Conservation (phyloP, 805 yeast species). For the Debaryomyces maramus region DNA sequence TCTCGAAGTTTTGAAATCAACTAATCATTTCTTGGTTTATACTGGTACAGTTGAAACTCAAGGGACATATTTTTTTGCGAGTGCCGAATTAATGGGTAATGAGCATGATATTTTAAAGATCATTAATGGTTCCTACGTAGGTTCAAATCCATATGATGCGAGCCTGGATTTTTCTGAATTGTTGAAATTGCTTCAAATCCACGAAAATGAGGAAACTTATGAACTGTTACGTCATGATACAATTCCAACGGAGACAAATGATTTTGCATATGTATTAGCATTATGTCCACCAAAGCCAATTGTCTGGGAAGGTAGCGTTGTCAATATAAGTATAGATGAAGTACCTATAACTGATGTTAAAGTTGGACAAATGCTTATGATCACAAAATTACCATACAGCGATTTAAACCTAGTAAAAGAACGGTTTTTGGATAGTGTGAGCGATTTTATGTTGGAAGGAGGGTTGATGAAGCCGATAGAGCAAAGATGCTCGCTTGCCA, state of each 20-base stretch:
- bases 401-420: constrained; percentile 55
- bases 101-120: constrained; percentile 40
- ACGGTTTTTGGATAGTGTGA: constrained; percentile 56
- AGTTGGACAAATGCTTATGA: constrained; percentile 65
- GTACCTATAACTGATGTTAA: constrained; percentile 57
- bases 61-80: constrained; percentile 81
- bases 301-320: constrained; percentile 85
- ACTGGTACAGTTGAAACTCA: constrained; percentile 70
- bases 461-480: constrained; percentile 47
- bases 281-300: constrained; percentile 80
- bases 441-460: constrained; percentile 49
- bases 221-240: constrained; percentile 6
- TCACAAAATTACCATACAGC: constrained; percentile 67
- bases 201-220: constrained; percentile 17
- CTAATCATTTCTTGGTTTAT: constrained; percentile 75
- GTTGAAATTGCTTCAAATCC: constrained; percentile 16
- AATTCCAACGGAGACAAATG: constrained; percentile 16
- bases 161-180: constrained; percentile 29
- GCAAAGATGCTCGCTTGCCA: constrained; percentile 66
- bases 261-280: constrained; percentile 65
- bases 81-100: constrained; percentile 50
- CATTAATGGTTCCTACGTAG: constrained; percentile 41
- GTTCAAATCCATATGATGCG: constrained; percentile 31
- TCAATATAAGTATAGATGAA: constrained; percentile 49
- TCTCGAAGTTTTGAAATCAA: constrained; percentile 56